phyloP scores from a whole-genome alignment of 257 asterid species.

The Solanum gandarillasii region DNA sequence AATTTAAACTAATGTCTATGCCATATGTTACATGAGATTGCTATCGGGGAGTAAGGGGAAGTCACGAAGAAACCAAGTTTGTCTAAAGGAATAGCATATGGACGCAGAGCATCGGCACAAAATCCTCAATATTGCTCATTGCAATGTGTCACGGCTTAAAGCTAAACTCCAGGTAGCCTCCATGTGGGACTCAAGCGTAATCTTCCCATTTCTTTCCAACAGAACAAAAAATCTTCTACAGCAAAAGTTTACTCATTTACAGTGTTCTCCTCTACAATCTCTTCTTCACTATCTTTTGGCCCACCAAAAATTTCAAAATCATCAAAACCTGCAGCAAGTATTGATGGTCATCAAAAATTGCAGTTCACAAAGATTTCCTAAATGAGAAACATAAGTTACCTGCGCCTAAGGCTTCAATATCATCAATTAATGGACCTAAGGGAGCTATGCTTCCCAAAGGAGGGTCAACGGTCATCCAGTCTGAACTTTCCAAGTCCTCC shows the following conservation, averaged over 20 bases:
- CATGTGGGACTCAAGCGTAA: neutral
- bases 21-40: neutral
- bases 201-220: neutral
- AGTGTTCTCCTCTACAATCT: constrained; percentile 31
- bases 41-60: neutral
- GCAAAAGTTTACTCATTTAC: neutral
- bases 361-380: neutral
- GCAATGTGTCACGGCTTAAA: neutral
- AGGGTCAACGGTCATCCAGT: constrained; percentile 77
- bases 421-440: constrained; percentile 50
- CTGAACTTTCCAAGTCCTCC: constrained; percentile 39
- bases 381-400: constrained; percentile 32
- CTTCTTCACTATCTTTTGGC: constrained; percentile 55
- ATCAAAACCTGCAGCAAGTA: constrained; percentile 49
- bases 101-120: neutral
- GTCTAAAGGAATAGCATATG: neutral
- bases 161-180: neutral
- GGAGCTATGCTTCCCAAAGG: constrained; percentile 48
- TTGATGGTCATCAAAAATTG: neutral
- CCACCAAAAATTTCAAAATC: constrained; percentile 71
- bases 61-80: neutral
- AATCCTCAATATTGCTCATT: neutral
- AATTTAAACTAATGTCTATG: neutral
- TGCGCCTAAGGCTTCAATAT: constrained; percentile 67
- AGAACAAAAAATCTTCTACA: neutral